Conservation (phyloP, 2,329 filamentous ascomycete genomes). For the Cladobotryum mycophilum region DNA sequence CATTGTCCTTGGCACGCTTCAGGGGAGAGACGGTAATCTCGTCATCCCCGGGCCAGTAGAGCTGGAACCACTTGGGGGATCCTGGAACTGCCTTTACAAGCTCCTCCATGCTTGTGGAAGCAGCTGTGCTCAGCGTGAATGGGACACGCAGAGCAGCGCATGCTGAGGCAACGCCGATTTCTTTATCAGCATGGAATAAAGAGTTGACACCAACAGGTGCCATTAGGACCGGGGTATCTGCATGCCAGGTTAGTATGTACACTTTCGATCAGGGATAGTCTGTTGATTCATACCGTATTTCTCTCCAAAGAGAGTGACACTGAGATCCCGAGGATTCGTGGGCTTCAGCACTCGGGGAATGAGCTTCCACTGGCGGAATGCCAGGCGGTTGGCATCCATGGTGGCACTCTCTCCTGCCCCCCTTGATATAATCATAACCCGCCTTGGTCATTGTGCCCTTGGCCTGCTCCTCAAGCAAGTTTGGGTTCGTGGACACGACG, state of each 20-base stretch:
- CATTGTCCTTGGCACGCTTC: conserved; percentile 51
- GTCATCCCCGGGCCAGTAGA: conserved; percentile 66
- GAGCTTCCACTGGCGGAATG: conserved; percentile 48
- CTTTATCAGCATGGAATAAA: conserved; percentile 60
- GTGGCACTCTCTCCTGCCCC: conserved; percentile 57
- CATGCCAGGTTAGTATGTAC: conserved; percentile 16
- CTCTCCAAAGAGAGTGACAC: conserved; percentile 46
- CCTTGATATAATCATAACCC: conserved; percentile 54
- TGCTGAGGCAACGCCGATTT: conserved; percentile 57
- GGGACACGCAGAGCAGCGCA: conserved; percentile 56
- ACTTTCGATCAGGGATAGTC: not conserved
- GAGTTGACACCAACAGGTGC: conserved; percentile 65
- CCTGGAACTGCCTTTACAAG: conserved; percentile 52
- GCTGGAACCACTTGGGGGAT: conserved; percentile 62
- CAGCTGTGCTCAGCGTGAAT: conserved; percentile 62
- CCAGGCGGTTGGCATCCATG: conserved; percentile 52
- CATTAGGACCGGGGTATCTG: conserved; percentile 42
- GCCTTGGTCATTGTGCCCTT: conserved; percentile 38
- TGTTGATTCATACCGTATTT: conserved; percentile 31
- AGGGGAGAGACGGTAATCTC: conserved; percentile 60
- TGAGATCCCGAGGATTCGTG: conserved; percentile 40
- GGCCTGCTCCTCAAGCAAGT: conserved; percentile 50
- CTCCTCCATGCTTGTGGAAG: conserved; percentile 58
- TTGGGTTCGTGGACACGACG: conserved; percentile 52
- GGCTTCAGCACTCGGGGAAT: conserved; percentile 46